Conservation (phyloP, 106 monocot genomes). For the Phalaenopsis aphrodite region DNA sequence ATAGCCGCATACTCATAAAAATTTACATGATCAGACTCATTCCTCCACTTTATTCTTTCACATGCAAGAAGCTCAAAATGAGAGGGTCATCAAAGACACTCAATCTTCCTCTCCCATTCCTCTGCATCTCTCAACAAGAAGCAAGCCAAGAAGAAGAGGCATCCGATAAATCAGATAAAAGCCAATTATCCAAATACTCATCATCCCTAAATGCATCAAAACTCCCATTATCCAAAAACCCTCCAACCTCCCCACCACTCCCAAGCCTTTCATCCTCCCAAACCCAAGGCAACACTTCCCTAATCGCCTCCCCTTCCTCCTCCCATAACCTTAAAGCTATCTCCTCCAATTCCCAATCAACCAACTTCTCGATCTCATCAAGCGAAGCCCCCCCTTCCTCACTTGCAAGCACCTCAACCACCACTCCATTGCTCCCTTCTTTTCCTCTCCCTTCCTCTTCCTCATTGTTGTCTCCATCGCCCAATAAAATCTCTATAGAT, state of each 20-base stretch:
- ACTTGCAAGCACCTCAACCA: neutral
- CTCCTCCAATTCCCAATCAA: constrained; percentile 9
- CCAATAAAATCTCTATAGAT: neutral
- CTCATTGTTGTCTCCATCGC: neutral
- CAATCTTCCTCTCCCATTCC: neutral
- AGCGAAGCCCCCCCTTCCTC: neutral
- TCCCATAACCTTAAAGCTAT: constrained; percentile 6
- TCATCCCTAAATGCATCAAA: constrained; percentile 5
- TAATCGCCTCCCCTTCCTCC: neutral
- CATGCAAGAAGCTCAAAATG: neutral
- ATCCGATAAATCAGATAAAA: neutral
- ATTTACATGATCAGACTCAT: neutral
- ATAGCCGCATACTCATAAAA: too few relatives aligned
- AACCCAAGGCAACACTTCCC: neutral
- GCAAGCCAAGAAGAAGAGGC: neutral
- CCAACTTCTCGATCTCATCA: constrained; percentile 9
- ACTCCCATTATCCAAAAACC: neutral
- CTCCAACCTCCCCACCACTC: neutral
- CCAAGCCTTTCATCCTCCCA: neutral
- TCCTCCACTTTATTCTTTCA: neutral
- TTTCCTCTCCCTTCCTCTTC: neutral
- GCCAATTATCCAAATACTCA: neutral
- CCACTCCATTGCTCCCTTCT: neutral
- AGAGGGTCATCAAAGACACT: neutral
- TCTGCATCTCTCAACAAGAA: neutral